Base-by-base conservation (phyloP, 2,329 filamentous ascomycete genomes). In the Cadophora sp. region DNA sequence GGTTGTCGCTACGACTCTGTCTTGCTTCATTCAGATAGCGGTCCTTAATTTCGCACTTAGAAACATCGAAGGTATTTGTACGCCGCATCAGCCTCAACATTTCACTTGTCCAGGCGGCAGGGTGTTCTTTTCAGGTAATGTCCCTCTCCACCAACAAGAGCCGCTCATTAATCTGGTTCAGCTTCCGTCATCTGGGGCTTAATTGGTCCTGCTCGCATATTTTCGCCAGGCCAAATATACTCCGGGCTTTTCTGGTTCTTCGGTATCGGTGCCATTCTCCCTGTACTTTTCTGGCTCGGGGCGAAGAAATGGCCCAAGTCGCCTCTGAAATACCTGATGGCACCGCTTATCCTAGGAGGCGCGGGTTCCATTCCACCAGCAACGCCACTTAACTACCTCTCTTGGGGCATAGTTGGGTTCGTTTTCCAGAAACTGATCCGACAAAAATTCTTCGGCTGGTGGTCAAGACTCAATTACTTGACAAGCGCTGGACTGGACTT, bases 401-500 rank as follows among this genome's bases (percentile, higher is more conserved):
- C 86, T 74, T 93, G 91, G 91, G 89, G 87, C 4, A 56, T 71
- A 76, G 85, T 91, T 6, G 91, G 90, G 8, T 84, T 85, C 63
- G 70, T 89, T 48, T 93, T 93, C 81, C 91, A 92, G 79, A 89
- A 85, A 73, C 87, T 83, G 70, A 85, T 93, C 75, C 85, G 87
- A 75, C 82, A 88, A 66, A 83, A 85, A 70, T 90, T 85, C 78
- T 86, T 84, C 6, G 90, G 87, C 45, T 93, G 90, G 91, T 93
- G 91, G 91, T 81, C 90, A 77, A 86, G 89, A 77, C 92, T 91
- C 80, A 93, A 93, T 80, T 93, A 93, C 76, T 84, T 93, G 74
- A 87, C 89, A 0, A 91, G 89, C 27, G 89, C 89, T 0, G 91
- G 87, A 0, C 80, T 93, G 30, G 91, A 93, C 77, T 85, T 86